Conservation (phyloP, 75 land plant genomes). For the Cupressus sempervirens region DNA sequence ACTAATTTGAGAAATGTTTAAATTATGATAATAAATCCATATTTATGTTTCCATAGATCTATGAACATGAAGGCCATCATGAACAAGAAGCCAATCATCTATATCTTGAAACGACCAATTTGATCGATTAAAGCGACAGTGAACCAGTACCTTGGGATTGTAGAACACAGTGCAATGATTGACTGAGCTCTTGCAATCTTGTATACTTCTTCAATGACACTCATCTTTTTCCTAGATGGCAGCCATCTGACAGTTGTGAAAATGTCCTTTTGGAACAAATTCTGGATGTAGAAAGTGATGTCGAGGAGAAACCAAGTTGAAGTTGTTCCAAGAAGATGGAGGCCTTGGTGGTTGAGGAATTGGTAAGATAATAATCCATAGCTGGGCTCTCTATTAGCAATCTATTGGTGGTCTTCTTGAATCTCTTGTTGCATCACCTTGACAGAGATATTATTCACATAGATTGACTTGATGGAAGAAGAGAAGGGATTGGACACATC, state of each 20-base stretch:
- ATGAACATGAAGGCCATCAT: constrained; percentile 59
- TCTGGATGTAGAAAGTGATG: constrained; percentile 44
- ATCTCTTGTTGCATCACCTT: constrained; percentile 23
- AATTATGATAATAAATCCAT: no score
- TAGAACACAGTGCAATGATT: constrained; percentile 49
- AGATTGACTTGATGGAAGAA: no score
- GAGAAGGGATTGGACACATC: no score
- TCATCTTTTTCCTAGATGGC: constrained; percentile 30
- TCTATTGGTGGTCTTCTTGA: background rate
- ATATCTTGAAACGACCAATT: constrained; percentile 39
- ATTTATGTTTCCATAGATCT: no score
- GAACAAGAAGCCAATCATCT: constrained; percentile 44
- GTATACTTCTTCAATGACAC: constrained; percentile 38
- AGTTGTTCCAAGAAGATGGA: constrained; percentile 43
- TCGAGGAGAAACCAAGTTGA: constrained; percentile 45
- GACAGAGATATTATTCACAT: no score
- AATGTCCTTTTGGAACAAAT: constrained; percentile 52
- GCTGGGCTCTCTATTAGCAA: background rate
- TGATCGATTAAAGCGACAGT: constrained; percentile 44
- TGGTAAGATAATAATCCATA: constrained; percentile 27
- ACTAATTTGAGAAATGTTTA: no score
- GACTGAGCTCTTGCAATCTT: constrained; percentile 40
- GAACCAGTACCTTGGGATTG: constrained; percentile 60
- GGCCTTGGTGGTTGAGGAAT: constrained; percentile 28
- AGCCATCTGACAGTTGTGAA: constrained; percentile 51